Evolutionary conservation across 306 rosid species (phyloP), one percentile per base, ranked within the genome.

Genomic region (Echinosophora koreensis): DNA sequence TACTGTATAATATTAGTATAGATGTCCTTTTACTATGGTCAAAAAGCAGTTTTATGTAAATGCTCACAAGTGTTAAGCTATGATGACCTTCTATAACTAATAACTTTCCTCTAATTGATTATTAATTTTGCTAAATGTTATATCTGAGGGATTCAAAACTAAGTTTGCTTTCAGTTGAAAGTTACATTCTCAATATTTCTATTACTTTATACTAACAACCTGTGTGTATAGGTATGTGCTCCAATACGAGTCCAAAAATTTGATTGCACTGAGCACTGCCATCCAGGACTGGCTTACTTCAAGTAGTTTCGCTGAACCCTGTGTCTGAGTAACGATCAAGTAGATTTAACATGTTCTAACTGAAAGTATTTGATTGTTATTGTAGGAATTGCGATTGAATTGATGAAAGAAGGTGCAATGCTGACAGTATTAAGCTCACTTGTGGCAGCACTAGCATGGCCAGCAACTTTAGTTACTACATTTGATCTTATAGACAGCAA

Each of bases 351-450:
- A 71, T 70, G 41, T 77, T 62, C 75, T 58, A 35, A 66, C 75
- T 77, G 69, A 62, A 47, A 79, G 7, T 54, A 79, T 49, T 57
- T 66, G 66, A 49, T 55, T 59, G 67, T 57, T 58, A 18, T 71
- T 79, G 72, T 81, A 90, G 96, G 55, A 54, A 39, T 88, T 79
- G 73, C 69, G 13, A 0, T 37, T 4, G 60, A 79, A 82, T 74
- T 90, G 80, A 86, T 90, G 91, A 81, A 60, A 80, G 71, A 77
- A 50, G 96, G 96, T 70, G 96, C 96, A 65, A 90, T 88, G 96
- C 1, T 65, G 82, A 90, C 96, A 68, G 87, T 90, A 7, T 74
- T 88, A 77, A 80, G 84, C 84, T 12, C 92, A 70, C 89, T 90
- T 27, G 17, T 90, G 16, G 38, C 89, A n/a, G 92, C 92, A 27